phyloP scores from a whole-genome alignment of 495 filamentous ascomycete species.

The Halenospora varia region DNA sequence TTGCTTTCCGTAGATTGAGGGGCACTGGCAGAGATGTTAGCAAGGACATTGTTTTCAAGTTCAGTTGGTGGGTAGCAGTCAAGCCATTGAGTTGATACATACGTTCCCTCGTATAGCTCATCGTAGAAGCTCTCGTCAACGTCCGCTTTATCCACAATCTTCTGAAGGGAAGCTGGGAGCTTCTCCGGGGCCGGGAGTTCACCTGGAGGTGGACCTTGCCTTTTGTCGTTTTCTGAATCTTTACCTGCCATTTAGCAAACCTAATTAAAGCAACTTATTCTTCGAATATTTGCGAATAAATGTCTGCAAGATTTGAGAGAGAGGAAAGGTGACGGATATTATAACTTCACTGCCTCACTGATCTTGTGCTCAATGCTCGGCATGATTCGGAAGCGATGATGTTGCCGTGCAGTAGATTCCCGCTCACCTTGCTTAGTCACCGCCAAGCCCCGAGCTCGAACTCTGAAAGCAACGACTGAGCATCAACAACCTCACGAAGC shows the following conservation, averaged over 20 bases:
- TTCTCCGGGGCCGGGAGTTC: constrained; percentile 54
- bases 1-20: constrained; percentile 78
- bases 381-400: too few relatives aligned
- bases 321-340: too few relatives aligned
- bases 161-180: constrained; percentile 67
- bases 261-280: too few relatives aligned
- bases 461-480: constrained; percentile 7
- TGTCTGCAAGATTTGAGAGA: too few relatives aligned
- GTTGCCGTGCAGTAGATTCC: neutral
- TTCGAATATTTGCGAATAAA: too few relatives aligned
- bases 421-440: constrained; percentile 4
- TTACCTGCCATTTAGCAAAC: constrained; percentile 26
- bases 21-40: constrained; percentile 45
- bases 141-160: constrained; percentile 59
- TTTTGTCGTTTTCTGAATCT: constrained; percentile 15
- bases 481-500: constrained; percentile 23
- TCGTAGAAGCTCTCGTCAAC: constrained; percentile 76
- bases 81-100: too few relatives aligned
- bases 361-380: too few relatives aligned
- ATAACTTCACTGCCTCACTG: too few relatives aligned
- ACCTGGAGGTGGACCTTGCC: constrained; percentile 19
- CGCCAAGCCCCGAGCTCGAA: constrained; percentile 14
- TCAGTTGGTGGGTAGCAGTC: neutral
- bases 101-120: constrained; percentile 75
- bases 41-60: neutral